phyloP scores from a whole-genome alignment of 345 rosid species.

The Aurinia saxatilis region DNA sequence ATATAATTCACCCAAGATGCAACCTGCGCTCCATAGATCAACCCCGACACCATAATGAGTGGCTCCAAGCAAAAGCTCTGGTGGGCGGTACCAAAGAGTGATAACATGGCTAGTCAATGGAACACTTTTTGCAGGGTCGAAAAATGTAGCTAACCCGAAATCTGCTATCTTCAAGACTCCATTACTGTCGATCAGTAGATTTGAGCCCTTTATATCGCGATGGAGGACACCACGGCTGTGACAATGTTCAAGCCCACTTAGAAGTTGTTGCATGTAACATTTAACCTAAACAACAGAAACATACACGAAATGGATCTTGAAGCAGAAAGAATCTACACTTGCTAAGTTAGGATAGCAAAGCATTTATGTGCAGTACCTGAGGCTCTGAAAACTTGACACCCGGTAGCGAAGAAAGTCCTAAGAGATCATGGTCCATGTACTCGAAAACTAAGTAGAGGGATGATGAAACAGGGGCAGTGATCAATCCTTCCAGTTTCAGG shows the following conservation, averaged over 20 bases:
- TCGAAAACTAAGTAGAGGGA: conserved; percentile 86
- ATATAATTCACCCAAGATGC: conserved; percentile 86
- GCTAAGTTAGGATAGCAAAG: not conserved
- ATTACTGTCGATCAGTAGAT: conserved; percentile 70
- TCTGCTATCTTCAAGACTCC: conserved; percentile 93
- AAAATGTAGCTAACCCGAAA: conserved; percentile 81
- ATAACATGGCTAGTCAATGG: conserved; percentile 92
- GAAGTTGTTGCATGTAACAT: conserved; percentile 92
- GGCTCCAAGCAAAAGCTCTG: conserved; percentile 90
- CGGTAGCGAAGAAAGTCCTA: conserved; percentile 80
- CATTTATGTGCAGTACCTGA: conserved; percentile 56
- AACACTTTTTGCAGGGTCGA: conserved; percentile 39
- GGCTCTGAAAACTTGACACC: conserved; percentile 73
- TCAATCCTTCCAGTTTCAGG: conserved; percentile 73
- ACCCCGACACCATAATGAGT: conserved; percentile 67
- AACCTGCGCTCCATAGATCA: conserved; percentile 95
- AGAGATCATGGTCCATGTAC: conserved; percentile 97
- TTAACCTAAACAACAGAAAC: conserved; percentile 53
- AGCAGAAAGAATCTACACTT: not conserved
- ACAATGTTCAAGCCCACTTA: conserved; percentile 91
- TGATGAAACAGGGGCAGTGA: conserved; percentile 62
- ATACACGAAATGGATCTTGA: not conserved
- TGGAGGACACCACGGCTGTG: conserved; percentile 77
- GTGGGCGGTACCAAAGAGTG: conserved; percentile 97
- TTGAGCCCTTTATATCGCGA: conserved; percentile 89